phyloP scores from a whole-genome alignment of 2,329 filamentous ascomycete species.

The Penicillium crustosum region DNA sequence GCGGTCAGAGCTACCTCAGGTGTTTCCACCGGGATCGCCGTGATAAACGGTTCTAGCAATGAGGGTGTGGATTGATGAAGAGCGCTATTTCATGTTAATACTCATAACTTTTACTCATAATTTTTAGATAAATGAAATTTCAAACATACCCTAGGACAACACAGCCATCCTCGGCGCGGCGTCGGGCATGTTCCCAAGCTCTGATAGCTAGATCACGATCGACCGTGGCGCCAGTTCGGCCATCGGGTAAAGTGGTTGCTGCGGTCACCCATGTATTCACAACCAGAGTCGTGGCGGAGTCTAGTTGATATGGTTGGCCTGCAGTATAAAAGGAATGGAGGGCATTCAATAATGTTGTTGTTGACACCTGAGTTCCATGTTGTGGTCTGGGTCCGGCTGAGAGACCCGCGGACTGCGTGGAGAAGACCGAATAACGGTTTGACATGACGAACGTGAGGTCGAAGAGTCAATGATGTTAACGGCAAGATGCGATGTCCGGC shows the following conservation, averaged over 20 bases:
- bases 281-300: slow-evolving; percentile 85
- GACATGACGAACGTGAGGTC: slow-evolving; percentile 50
- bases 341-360: slow-evolving; percentile 87
- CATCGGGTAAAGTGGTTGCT: slow-evolving; percentile 66
- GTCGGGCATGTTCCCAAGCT: slow-evolving; percentile 94
- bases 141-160: slow-evolving; percentile 75
- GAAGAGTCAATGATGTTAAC: background rate
- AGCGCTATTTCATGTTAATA: slow-evolving; percentile 58
- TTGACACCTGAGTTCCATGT: slow-evolving; percentile 78
- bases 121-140: background rate
- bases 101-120: background rate
- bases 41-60: slow-evolving; percentile 75
- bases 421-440: slow-evolving; percentile 62
- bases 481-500: slow-evolving; percentile 11
- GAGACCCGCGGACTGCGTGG: slow-evolving; percentile 57
- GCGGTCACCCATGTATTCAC: slow-evolving; percentile 96
- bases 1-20: slow-evolving; percentile 75
- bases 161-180: slow-evolving; percentile 92
- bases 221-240: slow-evolving; percentile 71
- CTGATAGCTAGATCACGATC: slow-evolving; percentile 74
- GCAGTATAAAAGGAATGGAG: slow-evolving; percentile 86
- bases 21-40: slow-evolving; percentile 74
- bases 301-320: slow-evolving; percentile 78
- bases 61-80: slow-evolving; percentile 87
- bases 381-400: slow-evolving; percentile 57